These are phyloP conservation scores for Trypanosoma conorhini DNA, from an alignment of 208 protist species.

Conservation along the genomic window DNA sequence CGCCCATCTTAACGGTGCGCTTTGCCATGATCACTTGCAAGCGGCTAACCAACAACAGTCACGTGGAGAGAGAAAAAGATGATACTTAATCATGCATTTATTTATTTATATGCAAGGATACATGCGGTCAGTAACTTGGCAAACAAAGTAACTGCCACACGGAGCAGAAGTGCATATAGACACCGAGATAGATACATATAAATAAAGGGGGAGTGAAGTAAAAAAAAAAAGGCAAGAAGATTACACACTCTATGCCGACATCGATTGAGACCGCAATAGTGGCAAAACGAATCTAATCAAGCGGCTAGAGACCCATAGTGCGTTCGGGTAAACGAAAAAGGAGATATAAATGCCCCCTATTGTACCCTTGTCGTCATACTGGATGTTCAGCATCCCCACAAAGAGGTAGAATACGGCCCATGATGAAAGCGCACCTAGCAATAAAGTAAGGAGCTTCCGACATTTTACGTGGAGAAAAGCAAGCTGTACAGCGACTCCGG, in stretches of 20 bases:
- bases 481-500: slow-evolving; percentile 48
- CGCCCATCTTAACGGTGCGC: slow-evolving; percentile 99
- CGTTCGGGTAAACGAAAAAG: slow-evolving; percentile 66
- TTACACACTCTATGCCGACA: not conserved
- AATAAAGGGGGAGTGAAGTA: not conserved
- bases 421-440: slow-evolving; percentile 29
- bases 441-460: slow-evolving; percentile 10
- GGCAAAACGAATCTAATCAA: slow-evolving; percentile 20
- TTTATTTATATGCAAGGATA: not conserved
- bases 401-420: slow-evolving; percentile 41
- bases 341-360: slow-evolving; percentile 52
- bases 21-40: slow-evolving; percentile 88
- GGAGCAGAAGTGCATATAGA: slow-evolving; percentile 14
- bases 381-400: slow-evolving; percentile 28
- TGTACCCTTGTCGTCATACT: slow-evolving; percentile 28
- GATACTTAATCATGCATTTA: slow-evolving; percentile 6
- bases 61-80: not conserved
- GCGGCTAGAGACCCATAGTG: slow-evolving; percentile 44
- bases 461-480: slow-evolving; percentile 42
- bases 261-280: slow-evolving; percentile 10
- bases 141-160: slow-evolving; percentile 17
- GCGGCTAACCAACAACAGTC: slow-evolving; percentile 16
- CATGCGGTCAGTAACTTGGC: no score
- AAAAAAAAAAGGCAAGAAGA: slow-evolving; percentile 25
- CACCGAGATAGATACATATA: not conserved